Base-by-base conservation (phyloP, 257 asterid genomes). In the Ophiorrhiza pumila region DNA sequence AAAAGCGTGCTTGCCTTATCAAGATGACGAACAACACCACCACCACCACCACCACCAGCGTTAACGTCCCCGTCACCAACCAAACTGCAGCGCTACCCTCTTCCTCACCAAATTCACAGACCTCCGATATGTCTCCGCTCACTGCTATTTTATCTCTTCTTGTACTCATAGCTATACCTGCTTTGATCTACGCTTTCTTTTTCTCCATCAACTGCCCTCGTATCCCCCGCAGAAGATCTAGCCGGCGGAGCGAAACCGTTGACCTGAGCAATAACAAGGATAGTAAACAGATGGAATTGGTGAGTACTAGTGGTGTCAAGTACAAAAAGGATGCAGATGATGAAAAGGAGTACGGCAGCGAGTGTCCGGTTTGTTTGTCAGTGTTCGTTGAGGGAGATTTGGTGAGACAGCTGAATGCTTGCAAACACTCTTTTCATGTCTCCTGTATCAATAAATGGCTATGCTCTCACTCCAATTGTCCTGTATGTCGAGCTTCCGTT, bases 401-500 rank as follows among this genome's bases (percentile, higher is more conserved):
- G 41, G 74, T 88, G 43, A 80, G 83, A 77, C 84, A 80, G 73
- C 79, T 87, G 73, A 65, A 78, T 60, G 77, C 67, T 53, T 90
- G 96, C 72, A 77, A 69, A 75, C 93, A 90, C 74, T 61, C 83
- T 53, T 90, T 81, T 76, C 96, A 90, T 70, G 77, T 76, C 50
- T 80, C 71, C 58, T 90, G 96, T 62, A 80, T 90, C n/a, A 90
- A 86, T 79, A 83, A 31, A 84, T 90, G 96, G 96, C 78, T 90
- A 1, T 46, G 31, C 45, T 86, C 89, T 15, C 88, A 82, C 34
- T 74, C 92, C 1, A 88, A 47, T 39, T 90, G 96, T 72, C 96
- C 96, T 0, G 83, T 90, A 4, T 90, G 96, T 69, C 92, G 96
- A 46, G 91, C 90, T 74, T 72, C 83, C 42, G 83, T 85, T 47